Evolutionary conservation across 1,284 basidiomycete genomes (phyloP).

Genomic region (Cryptococcus sp.): DNA sequence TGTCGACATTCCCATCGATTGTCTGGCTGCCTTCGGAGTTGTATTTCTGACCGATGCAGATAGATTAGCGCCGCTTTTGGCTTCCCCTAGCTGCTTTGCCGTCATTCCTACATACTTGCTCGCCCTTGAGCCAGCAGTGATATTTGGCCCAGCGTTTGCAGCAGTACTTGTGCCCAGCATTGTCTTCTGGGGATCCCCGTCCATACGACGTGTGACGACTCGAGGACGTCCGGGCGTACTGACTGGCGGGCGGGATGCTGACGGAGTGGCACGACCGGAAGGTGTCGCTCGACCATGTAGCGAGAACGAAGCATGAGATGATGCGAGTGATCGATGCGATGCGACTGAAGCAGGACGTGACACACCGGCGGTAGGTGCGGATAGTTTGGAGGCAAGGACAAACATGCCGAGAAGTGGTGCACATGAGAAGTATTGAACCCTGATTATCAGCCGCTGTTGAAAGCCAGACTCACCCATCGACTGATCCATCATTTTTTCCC

Average conservation of each 20-base stretch:
- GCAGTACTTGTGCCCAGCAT: conserved; percentile 30
- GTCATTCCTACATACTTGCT: conserved; percentile 71
- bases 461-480: conserved; percentile 65
- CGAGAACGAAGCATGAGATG: conserved; percentile 26
- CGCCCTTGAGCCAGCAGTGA: conserved; percentile 72
- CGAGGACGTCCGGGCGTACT: conserved; percentile 19
- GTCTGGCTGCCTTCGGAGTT: conserved; percentile 34
- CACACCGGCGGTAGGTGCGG: conserved; percentile 59
- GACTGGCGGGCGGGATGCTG: conserved; percentile 24
- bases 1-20: conserved; percentile 21
- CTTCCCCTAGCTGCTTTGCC: conserved; percentile 66
- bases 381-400: conserved; percentile 74
- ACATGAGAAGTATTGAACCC: conserved; percentile 82
- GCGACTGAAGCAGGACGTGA: conserved; percentile 73
- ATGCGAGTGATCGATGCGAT: conserved; percentile 50
- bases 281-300: conserved; percentile 29
- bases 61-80: conserved; percentile 25
- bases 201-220: conserved; percentile 1
- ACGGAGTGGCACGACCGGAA: conserved; percentile 57
- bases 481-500: conserved; percentile 92
- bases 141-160: conserved; percentile 38
- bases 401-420: conserved; percentile 86
- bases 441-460: conserved; percentile 19
- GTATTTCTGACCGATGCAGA: conserved; percentile 24
- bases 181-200: conserved; percentile 17